Conservation (phyloP, 306 rosid species). For the Trichosanthes truncata region DNA sequence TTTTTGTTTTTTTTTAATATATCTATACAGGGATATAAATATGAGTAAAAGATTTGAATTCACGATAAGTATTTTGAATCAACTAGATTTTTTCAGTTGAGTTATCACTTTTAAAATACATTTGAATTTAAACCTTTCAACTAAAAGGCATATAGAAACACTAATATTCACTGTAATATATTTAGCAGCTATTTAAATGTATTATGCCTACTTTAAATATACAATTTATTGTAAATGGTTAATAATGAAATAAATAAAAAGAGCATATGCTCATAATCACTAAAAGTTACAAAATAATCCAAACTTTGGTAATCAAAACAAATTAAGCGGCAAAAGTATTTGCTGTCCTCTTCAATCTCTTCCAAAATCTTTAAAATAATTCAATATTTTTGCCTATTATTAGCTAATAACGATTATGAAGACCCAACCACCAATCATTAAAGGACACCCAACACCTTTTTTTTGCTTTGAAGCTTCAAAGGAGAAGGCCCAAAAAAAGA, state of each 20-base stretch:
- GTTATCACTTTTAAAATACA: no score
- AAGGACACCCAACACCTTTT: constrained; percentile 8
- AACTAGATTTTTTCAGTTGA: not conserved
- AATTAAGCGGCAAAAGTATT: constrained; percentile 22
- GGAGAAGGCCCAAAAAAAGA: not conserved
- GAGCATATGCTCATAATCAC: constrained; percentile 1
- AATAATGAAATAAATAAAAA: not conserved
- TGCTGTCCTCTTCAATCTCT: not conserved
- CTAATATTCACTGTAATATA: not conserved
- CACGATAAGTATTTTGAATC: not conserved
- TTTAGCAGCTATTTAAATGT: not conserved
- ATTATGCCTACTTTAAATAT: not conserved
- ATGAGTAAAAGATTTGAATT: not conserved
- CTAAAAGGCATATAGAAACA: not conserved
- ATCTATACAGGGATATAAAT: not conserved
- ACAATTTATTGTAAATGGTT: not conserved
- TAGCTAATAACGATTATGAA: constrained; percentile 17
- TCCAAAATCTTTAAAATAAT: not conserved
- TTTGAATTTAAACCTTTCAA: not conserved
- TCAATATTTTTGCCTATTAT: not conserved
- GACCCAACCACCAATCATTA: constrained; percentile 19
- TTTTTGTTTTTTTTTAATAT: no score
- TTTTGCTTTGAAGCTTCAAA: not conserved
- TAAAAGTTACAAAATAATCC: constrained; percentile 21
- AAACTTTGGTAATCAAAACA: constrained; percentile 14